These are phyloP conservation scores for Huiozyma sinensis DNA, from an alignment of 805 yeast species.

Conservation along the genomic window DNA sequence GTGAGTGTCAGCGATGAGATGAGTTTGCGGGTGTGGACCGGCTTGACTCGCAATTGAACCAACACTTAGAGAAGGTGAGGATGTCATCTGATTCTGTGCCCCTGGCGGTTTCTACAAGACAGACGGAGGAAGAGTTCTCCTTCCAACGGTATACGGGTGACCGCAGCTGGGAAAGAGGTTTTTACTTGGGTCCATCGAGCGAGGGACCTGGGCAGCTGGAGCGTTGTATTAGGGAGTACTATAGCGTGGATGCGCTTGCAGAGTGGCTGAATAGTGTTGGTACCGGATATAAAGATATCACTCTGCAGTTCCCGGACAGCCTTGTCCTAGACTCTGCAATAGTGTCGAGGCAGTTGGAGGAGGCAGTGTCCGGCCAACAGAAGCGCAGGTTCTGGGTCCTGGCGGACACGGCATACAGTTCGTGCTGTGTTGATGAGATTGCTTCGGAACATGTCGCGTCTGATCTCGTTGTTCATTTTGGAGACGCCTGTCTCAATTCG, in stretches of 20 bases:
- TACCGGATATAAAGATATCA: conserved; percentile 39
- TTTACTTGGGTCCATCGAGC: conserved; percentile 21
- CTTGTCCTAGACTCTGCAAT: conserved; percentile 70
- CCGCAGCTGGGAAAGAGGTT: conserved; percentile 16
- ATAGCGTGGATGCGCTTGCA: conserved; percentile 41
- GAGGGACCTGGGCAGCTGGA: conserved; percentile 19
- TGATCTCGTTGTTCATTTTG: conserved; percentile 83
- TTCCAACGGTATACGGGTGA: conserved; percentile 34
- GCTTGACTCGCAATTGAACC: too few relatives aligned
- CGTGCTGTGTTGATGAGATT: conserved; percentile 94
- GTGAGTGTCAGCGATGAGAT: too few relatives aligned
- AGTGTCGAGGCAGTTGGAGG: conserved; percentile 47
- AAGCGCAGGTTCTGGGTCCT: conserved; percentile 56
- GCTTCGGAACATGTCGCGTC: conserved; percentile 90
- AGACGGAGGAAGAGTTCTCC: conserved; percentile 47
- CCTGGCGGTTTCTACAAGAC: conserved; percentile 66
- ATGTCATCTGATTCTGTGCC: conserved; percentile 31
- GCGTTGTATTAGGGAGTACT: conserved; percentile 37
- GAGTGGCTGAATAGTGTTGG: conserved; percentile 28
- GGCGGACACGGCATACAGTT: conserved; percentile 91
- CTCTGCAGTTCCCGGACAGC: conserved; percentile 85
- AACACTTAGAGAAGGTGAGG: too few relatives aligned
- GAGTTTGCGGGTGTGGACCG: too few relatives aligned
- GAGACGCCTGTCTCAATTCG: conserved; percentile 86
- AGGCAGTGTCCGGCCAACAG: conserved; percentile 2